Percentiles rank a stretch among this genome's conserved stretches.
phyloP scores from a whole-genome alignment of 2,329 filamentous ascomycete genomes.

The Penicillium sp. region DNA sequence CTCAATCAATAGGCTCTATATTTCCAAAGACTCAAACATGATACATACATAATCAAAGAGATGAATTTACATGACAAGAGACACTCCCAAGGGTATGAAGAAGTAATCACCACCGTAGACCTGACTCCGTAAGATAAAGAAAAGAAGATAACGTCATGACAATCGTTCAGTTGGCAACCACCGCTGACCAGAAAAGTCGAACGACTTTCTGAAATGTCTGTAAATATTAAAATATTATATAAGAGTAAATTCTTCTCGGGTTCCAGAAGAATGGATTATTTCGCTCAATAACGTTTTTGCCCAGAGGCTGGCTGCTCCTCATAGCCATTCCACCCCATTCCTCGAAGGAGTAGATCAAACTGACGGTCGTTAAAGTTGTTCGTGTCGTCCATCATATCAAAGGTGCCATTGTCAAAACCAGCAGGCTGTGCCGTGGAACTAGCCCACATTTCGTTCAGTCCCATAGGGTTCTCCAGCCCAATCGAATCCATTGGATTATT shows the following conservation, averaged over 20 bases:
- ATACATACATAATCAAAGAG: neutral
- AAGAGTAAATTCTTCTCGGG: neutral
- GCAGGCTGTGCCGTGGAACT: slow-evolving; percentile 11
- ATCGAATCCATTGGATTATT: slow-evolving; percentile 17
- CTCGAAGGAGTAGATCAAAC: slow-evolving; percentile 32
- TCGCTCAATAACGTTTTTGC: neutral
- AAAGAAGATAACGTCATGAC: neutral
- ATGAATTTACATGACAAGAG: neutral
- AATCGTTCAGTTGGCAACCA: neutral
- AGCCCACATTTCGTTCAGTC: slow-evolving; percentile 29
- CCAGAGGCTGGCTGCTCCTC: slow-evolving; percentile 2
- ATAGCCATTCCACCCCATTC: slow-evolving; percentile 27
- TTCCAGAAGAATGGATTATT: neutral
- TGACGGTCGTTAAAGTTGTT: slow-evolving; percentile 30
- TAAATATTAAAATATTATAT: neutral
- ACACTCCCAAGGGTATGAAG: slow-evolving; percentile 10
- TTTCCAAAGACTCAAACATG: neutral
- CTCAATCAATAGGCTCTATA: neutral
- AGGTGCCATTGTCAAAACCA: neutral
- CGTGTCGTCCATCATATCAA: slow-evolving; percentile 16
- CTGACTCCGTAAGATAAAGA: neutral
- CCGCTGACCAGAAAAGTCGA: too few relatives aligned
- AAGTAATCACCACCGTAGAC: neutral
- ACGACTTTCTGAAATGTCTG: neutral
- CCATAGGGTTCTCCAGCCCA: slow-evolving; percentile 22